Evolutionary conservation across 1,284 basidiomycete species (phyloP).

Genomic region (Pyrrhoderma lamaoense): DNA sequence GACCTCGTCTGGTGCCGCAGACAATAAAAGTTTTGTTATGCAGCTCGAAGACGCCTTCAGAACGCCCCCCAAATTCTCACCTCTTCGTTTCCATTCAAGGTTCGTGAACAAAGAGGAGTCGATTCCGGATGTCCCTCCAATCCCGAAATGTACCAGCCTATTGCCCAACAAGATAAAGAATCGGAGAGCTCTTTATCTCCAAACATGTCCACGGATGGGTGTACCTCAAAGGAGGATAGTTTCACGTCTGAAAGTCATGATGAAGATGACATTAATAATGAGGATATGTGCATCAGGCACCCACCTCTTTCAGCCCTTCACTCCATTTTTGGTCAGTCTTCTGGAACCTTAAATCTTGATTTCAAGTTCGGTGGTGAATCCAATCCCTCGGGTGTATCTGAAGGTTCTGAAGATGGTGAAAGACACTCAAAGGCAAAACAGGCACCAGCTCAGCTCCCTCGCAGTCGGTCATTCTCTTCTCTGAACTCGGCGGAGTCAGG

Average conservation of each 20-base stretch:
- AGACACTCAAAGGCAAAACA: conserved; percentile 1
- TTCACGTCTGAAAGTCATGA: conserved; percentile 25
- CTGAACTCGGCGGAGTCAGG: conserved; percentile 19
- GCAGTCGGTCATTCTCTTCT: conserved; percentile 13
- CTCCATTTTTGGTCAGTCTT: conserved; percentile 27
- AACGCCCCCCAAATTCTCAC: conserved; percentile 59
- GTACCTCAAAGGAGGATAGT: conserved; percentile 23
- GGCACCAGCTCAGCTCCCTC: neutral
- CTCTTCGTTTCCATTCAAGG: conserved; percentile 37
- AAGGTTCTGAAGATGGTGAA: conserved; percentile 14
- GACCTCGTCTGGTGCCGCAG: conserved; percentile 59
- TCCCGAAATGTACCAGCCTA: conserved; percentile 22
- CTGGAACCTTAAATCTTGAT: conserved; percentile 56
- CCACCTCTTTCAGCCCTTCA: conserved; percentile 13
- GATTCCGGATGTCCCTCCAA: conserved; percentile 38
- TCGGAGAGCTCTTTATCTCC: conserved; percentile 22
- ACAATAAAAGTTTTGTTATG: conserved; percentile 73
- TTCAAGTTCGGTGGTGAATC: conserved; percentile 64
- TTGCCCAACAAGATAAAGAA: conserved; percentile 18
- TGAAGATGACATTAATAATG: neutral
- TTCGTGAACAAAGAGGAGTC: conserved; percentile 26
- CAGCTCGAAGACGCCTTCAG: conserved; percentile 73
- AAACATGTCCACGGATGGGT: no score
- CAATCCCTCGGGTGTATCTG: neutral
- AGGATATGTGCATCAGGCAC: conserved; percentile 10